phyloP scores from a whole-genome alignment of 139 green algal species.

The Mesotaenium endlicherianum region DNA sequence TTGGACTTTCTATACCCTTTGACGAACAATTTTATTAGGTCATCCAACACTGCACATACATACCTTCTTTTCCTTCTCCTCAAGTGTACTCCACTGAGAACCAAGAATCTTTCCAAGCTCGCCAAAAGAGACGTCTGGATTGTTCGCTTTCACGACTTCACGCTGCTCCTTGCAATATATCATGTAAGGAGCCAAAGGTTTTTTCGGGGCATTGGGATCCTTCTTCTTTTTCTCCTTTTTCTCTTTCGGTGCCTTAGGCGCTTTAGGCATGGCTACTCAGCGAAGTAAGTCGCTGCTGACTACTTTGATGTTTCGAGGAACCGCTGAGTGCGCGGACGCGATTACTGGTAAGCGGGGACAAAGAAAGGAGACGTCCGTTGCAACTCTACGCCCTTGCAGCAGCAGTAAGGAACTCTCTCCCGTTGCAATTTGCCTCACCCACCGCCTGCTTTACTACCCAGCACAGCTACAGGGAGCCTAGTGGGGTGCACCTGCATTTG shows the following conservation, averaged over 20 bases:
- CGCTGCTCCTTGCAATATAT: slow-evolving; percentile 68
- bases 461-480: no score
- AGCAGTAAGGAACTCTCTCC: no score
- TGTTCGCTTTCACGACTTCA: slow-evolving; percentile 47
- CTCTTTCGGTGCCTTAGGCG: neutral
- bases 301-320: no score
- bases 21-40: neutral
- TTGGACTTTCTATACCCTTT: no score
- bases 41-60: neutral
- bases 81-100: slow-evolving; percentile 52
- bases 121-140: slow-evolving; percentile 53
- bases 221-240: slow-evolving; percentile 53
- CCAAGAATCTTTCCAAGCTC: slow-evolving; percentile 63
- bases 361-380: no score
- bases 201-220: slow-evolving; percentile 67
- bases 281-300: no score
- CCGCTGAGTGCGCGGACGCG: no score
- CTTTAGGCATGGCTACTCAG: slow-evolving; percentile 5
- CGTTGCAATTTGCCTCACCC: no score
- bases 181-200: slow-evolving; percentile 67
- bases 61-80: slow-evolving; percentile 46
- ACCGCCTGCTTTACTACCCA: no score
- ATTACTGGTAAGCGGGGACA: no score
- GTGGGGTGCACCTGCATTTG: no score
- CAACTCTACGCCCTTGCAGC: no score